phyloP scores from a whole-genome alignment of 176 grass and related monocot species.

The Olyra latifolia region DNA sequence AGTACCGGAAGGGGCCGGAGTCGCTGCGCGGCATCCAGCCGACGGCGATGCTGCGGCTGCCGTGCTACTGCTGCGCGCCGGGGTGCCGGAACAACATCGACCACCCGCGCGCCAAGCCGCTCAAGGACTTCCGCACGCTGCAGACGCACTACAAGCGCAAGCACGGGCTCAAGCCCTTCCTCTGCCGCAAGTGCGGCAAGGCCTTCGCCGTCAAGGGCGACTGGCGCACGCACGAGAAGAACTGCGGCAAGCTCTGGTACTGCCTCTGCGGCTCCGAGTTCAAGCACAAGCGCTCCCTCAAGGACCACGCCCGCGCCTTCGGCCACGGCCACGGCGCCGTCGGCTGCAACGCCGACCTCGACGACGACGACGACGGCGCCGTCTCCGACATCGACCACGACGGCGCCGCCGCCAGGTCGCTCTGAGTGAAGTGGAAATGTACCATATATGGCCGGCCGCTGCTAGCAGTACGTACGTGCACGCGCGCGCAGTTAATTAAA shows the following conservation, averaged over 20 bases:
- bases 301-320: constrained; percentile 76
- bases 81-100: constrained; percentile 97
- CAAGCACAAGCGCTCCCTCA: constrained; percentile 84
- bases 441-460: not conserved
- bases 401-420: not conserved
- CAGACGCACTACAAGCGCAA: constrained; percentile 98
- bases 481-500: not conserved
- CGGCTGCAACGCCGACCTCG: constrained; percentile 15
- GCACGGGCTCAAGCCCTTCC: constrained; percentile 89
- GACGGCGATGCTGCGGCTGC: constrained; percentile 91
- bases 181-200: constrained; percentile 93
- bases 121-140: constrained; percentile 97
- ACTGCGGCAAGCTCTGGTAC: constrained; percentile 93
- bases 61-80: constrained; percentile 87
- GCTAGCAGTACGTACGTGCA: not conserved
- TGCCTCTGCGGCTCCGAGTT: constrained; percentile 81
- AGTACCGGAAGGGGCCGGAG: constrained; percentile 86
- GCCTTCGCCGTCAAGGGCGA: constrained; percentile 90
- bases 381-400: constrained; percentile 55
- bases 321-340: constrained; percentile 55
- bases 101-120: constrained; percentile 81
- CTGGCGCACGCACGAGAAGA: constrained; percentile 99
- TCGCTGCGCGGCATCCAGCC: constrained; percentile 89
- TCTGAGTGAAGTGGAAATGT: no score
- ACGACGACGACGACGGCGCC: constrained; percentile 51